Evolutionary conservation across 495 filamentous ascomycete species (phyloP).

Genomic region (Clohesyomyces aquaticus): DNA sequence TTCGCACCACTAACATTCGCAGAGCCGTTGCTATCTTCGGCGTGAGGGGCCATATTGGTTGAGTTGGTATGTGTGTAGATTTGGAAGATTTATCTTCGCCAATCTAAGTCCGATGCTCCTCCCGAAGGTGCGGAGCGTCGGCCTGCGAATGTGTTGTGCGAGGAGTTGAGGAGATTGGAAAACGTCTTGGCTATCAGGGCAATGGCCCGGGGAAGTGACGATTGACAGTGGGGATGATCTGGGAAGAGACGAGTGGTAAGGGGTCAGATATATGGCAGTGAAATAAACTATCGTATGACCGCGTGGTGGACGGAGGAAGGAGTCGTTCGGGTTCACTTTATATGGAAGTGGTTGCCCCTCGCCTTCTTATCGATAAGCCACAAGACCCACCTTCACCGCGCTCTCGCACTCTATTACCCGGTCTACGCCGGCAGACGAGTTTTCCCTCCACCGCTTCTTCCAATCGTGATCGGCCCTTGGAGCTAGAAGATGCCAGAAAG

Average conservation of each 20-base stretch:
- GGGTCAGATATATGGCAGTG: slow-evolving; percentile 1
- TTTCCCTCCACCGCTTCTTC: slow-evolving; percentile 32
- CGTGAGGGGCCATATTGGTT: slow-evolving; percentile 89
- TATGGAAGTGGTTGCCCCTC: slow-evolving; percentile 9
- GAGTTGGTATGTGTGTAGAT: slow-evolving; percentile 24
- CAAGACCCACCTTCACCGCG: not conserved
- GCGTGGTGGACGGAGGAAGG: slow-evolving; percentile 4
- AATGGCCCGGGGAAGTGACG: slow-evolving; percentile 44
- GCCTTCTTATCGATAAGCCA: slow-evolving; percentile 34
- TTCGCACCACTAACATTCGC: slow-evolving; percentile 68
- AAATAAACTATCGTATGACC: not conserved
- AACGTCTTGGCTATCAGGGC: slow-evolving; percentile 71
- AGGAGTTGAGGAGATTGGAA: slow-evolving; percentile 90
- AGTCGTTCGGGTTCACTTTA: slow-evolving; percentile 18
- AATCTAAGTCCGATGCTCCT: slow-evolving; percentile 78
- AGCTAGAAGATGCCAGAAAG: slow-evolving; percentile 20
- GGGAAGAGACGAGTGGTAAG: not conserved
- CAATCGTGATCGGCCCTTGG: slow-evolving; percentile 4
- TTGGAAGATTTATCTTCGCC: slow-evolving; percentile 59
- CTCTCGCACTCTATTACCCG: not conserved
- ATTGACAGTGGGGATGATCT: too few relatives aligned
- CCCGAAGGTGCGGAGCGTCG: slow-evolving; percentile 89
- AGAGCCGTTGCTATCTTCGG: slow-evolving; percentile 70
- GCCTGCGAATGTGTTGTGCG: slow-evolving; percentile 97
- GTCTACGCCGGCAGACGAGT: slow-evolving; percentile 20